These are phyloP conservation scores for Hypoxylon sp. DNA, from an alignment of 2,329 filamentous ascomycete genomes.

Conservation along the genomic window DNA sequence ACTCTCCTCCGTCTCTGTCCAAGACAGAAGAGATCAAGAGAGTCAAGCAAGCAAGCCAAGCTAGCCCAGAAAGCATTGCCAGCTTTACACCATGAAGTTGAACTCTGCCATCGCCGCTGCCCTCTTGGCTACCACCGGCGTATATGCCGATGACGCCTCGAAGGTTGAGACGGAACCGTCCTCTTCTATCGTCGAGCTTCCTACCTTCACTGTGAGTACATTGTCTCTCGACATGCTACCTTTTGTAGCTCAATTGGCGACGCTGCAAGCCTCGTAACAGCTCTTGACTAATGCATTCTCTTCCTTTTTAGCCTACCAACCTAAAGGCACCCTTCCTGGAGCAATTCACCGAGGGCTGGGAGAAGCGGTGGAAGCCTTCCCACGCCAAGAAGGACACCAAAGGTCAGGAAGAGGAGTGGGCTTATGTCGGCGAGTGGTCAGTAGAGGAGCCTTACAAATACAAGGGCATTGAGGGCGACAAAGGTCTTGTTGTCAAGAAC, in stretches of 20 bases:
- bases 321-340: conserved; percentile 96
- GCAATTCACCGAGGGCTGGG: conserved; percentile 98
- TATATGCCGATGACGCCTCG: conserved; percentile 74
- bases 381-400: conserved; percentile 92
- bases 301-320: conserved; percentile 75
- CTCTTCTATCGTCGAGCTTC: conserved; percentile 73
- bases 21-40: conserved; percentile 33
- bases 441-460: conserved; percentile 93
- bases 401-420: conserved; percentile 93
- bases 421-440: conserved; percentile 95
- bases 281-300: conserved; percentile 21
- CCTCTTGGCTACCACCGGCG: conserved; percentile 76
- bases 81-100: conserved; percentile 78
- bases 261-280: not conserved
- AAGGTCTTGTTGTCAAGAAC: conserved; percentile 98
- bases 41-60: conserved; percentile 17
- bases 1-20: conserved; percentile 37
- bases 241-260: conserved; percentile 12
- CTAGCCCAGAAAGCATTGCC: conserved; percentile 15
- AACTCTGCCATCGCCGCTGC: conserved; percentile 83
- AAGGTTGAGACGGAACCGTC: conserved; percentile 65
- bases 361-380: conserved; percentile 91
- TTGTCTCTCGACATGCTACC: not conserved
- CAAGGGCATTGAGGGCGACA: conserved; percentile 94
- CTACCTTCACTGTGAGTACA: conserved; percentile 86